Base-by-base conservation (phyloP, 306 rosid species). In the Castanospermum australe region DNA sequence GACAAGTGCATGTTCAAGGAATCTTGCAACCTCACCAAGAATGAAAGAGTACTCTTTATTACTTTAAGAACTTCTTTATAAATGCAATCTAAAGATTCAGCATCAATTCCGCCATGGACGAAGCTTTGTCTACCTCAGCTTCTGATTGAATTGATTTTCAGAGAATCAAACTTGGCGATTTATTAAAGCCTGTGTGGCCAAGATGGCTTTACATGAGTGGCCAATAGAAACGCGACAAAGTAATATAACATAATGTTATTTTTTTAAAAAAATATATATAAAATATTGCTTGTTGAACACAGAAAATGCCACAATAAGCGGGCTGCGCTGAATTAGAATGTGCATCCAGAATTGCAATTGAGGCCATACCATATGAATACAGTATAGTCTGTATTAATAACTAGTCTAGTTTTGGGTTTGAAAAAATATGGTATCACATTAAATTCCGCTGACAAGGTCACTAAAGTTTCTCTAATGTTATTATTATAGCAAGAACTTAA, bases 1-100 rank as follows among this genome's bases (percentile, higher is more conserved):
- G 21, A 67, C 81, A 77, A 51, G 32, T 65, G 81, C 73, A 77
- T 65, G 74, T 77, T 65, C 73, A 35, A 5, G 55, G 73, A 36
- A 24, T 77, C 66, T 64, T 25, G 54, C 73, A 25, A 28, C 73
- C 48, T 76, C 80, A 8, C 15, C 36, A 7, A 38, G 38, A 75
- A 75, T 32, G 30, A 15, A 50, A 21, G 9, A 17, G 4, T 5
- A 60, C 8, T 30, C 39, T 39, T 52, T 41, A 24, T 42, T 38
- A n/a, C 77, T 54, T 74, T 59, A 57, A n/a, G 30, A 25, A 38
- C 55, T 77, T 17, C 67, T 54, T 67, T 11, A 41, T 9, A 41
- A 55, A 42, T 12, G 68, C 60, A 55, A 54, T 66, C 66, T 38
- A 41, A 15, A 15, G 68, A 73, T 25, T 5, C 69, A 57, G 44